Conservation (phyloP, 148 eudicot species). For the Fallopia convolvulus region DNA sequence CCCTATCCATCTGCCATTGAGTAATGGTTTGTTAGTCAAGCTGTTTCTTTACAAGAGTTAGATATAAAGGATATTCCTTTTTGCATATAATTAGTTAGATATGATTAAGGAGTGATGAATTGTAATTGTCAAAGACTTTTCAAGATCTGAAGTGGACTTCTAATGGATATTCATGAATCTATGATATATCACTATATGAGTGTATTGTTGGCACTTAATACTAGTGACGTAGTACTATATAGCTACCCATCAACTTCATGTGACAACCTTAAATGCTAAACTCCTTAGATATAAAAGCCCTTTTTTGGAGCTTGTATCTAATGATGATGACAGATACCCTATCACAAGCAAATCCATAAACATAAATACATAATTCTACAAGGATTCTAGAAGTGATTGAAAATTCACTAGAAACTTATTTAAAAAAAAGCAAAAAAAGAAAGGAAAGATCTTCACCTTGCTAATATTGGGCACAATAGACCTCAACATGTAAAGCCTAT, state of each 20-base stretch:
- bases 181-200: too few species aligned
- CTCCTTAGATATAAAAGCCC: slow-evolving; percentile 11
- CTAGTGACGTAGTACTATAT: slow-evolving; percentile 24
- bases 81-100: neutral
- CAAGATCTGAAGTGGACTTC: neutral
- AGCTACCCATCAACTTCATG: slow-evolving; percentile 58
- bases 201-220: neutral
- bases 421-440: slow-evolving; percentile 7
- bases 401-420: slow-evolving; percentile 26
- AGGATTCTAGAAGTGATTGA: slow-evolving; percentile 16
- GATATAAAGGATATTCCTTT: neutral
- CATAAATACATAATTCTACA: slow-evolving; percentile 6
- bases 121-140: neutral
- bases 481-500: slow-evolving; percentile 79
- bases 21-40: neutral
- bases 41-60: neutral
- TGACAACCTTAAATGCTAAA: slow-evolving; percentile 74
- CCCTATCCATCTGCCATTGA: slow-evolving; percentile 69
- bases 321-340: slow-evolving; percentile 13
- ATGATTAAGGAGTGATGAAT: too few species aligned
- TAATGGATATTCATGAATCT: neutral
- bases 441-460: slow-evolving; percentile 44
- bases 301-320: slow-evolving; percentile 19
- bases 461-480: slow-evolving; percentile 96
- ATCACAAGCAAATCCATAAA: neutral